Evolutionary conservation across 768 basidiomycete species (phyloP).

Genomic region (Kwoniella sp.): DNA sequence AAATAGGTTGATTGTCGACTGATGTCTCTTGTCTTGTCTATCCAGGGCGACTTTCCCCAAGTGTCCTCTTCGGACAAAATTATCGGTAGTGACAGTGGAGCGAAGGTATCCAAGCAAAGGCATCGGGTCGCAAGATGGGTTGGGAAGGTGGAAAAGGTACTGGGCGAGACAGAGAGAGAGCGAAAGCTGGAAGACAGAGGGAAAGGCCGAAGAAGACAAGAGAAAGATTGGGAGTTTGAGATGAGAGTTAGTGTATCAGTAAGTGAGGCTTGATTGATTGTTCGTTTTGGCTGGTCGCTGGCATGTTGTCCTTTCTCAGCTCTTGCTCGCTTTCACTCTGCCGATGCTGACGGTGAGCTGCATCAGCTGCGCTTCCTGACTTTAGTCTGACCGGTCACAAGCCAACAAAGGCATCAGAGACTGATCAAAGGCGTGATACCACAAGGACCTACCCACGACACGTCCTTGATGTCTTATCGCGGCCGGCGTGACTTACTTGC

Average conservation of each 20-base stretch:
- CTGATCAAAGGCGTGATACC: not conserved
- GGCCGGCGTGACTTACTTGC: too few relatives aligned
- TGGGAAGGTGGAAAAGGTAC: not conserved
- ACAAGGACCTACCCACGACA: too few relatives aligned
- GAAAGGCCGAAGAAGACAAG: not conserved
- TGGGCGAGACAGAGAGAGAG: not conserved
- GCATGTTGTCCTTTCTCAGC: not conserved
- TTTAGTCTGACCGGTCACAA: too few relatives aligned
- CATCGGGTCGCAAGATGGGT: too few relatives aligned
- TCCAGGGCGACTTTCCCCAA: not conserved
- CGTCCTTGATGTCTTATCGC: too few relatives aligned
- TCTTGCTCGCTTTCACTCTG: not conserved
- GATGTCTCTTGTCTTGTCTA: not conserved
- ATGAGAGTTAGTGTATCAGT: not conserved
- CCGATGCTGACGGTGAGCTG: not conserved
- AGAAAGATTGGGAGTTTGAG: too few relatives aligned
- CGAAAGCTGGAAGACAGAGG: not conserved
- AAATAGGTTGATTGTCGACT: not conserved
- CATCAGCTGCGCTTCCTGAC: not conserved
- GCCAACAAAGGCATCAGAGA: too few relatives aligned
- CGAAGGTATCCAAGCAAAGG: not conserved
- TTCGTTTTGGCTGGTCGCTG: not conserved
- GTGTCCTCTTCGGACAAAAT: not conserved
- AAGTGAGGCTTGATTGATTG: constrained; percentile 2
- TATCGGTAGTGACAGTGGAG: not conserved